phyloP scores from a whole-genome alignment of 257 asterid genomes.

The Salvia splendens region DNA sequence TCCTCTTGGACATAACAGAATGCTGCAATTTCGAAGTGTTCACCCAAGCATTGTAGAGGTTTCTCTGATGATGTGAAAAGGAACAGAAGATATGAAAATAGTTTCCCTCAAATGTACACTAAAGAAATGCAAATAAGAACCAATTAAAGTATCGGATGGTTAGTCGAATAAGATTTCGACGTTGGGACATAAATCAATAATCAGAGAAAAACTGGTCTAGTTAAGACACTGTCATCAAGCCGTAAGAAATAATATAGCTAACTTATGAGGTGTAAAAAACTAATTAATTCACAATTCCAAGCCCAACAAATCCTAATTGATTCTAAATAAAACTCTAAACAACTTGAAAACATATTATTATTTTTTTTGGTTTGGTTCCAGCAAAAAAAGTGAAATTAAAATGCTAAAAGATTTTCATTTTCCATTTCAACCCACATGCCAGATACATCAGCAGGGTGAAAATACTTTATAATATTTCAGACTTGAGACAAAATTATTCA shows the following conservation, averaged over 20 bases:
- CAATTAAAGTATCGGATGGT: not conserved
- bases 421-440: not conserved
- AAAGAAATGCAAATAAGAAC: conserved; percentile 8
- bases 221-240: conserved; percentile 14
- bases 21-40: conserved; percentile 61
- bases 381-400: not conserved
- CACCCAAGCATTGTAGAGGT: conserved; percentile 72
- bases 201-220: not conserved
- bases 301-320: conserved; percentile 14
- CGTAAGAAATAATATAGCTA: not conserved
- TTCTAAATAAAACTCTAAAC: conserved; percentile 14
- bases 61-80: conserved; percentile 55
- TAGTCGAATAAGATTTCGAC: conserved; percentile 3
- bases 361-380: not conserved
- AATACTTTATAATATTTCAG: conserved; percentile 3
- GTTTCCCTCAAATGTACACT: conserved; percentile 11
- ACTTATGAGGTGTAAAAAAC: conserved; percentile 5
- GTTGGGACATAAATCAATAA: not conserved
- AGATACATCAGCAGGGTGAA: not conserved
- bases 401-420: not conserved
- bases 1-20: conserved; percentile 59
- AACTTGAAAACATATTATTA: conserved; percentile 22
- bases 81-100: conserved; percentile 26
- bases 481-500: not conserved
- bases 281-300: not conserved